Conservation (phyloP, 179 eudicot genomes). For the Vitellaria paradoxa region DNA sequence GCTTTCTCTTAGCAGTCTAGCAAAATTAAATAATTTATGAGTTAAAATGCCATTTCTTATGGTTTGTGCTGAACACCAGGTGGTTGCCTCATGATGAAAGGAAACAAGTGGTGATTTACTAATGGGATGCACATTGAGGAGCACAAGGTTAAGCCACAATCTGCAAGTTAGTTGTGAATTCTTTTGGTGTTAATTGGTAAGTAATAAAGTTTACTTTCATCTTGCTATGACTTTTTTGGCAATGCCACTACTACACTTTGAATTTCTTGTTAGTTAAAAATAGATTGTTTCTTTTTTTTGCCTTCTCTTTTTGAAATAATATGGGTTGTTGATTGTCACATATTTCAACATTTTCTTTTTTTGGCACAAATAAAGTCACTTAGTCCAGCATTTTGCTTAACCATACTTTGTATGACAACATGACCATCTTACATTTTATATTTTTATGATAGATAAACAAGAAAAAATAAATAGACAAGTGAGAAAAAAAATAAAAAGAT, state of each 20-base stretch:
- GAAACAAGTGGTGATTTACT: slow-evolving; percentile 71
- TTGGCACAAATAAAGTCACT: neutral
- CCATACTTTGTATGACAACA: neutral
- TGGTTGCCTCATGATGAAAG: slow-evolving; percentile 68
- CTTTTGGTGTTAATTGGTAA: neutral
- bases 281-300: neutral
- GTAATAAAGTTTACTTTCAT: too few relatives aligned
- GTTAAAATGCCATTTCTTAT: neutral
- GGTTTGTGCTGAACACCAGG: slow-evolving; percentile 28
- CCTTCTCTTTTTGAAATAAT: neutral
- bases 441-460: too few relatives aligned
- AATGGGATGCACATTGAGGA: slow-evolving; percentile 73
- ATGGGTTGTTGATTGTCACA: neutral
- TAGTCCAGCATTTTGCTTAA: too few relatives aligned
- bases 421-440: neutral
- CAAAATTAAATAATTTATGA: neutral
- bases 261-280: neutral
- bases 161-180: slow-evolving; percentile 1
- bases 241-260: neutral
- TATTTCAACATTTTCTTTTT: neutral
- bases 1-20: neutral
- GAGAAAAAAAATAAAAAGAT: too few relatives aligned
- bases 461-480: too few relatives aligned
- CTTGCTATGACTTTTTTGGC: neutral
- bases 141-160: slow-evolving; percentile 36